These are phyloP conservation scores for Volutella citrinella DNA, from an alignment of 2,329 filamentous ascomycete species.

Conservation along the genomic window DNA sequence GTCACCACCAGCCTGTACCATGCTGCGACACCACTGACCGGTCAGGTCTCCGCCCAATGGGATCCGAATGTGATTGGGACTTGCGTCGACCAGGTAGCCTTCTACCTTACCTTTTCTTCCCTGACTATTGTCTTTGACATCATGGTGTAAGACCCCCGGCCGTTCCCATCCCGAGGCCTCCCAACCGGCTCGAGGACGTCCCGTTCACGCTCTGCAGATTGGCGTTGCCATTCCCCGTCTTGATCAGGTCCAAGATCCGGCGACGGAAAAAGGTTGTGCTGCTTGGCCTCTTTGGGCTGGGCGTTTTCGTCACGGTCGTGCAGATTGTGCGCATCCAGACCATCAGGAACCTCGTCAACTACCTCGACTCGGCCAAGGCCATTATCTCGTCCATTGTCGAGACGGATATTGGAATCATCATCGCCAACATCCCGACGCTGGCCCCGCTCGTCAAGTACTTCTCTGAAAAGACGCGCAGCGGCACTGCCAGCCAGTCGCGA, in stretches of 20 bases:
- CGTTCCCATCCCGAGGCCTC: too few relatives aligned
- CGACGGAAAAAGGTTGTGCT: slow-evolving; percentile 37
- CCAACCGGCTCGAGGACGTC: too few relatives aligned
- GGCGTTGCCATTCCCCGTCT: too few relatives aligned
- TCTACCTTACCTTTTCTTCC: slow-evolving; percentile 39
- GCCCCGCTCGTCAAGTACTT: slow-evolving; percentile 35
- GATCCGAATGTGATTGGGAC: slow-evolving; percentile 31
- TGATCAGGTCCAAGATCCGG: too few relatives aligned
- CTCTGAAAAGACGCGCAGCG: slow-evolving; percentile 20
- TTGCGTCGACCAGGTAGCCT: slow-evolving; percentile 36
- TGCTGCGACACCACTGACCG: too few relatives aligned
- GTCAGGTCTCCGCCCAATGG: slow-evolving; percentile 38
- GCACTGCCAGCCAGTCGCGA: too few relatives aligned
- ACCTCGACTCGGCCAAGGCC: slow-evolving; percentile 38
- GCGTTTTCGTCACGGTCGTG: slow-evolving; percentile 46
- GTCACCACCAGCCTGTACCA: too few relatives aligned
- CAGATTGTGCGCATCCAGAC: slow-evolving; percentile 47
- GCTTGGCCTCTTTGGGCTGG: slow-evolving; percentile 40
- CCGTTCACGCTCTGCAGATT: too few relatives aligned
- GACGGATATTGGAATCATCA: slow-evolving; percentile 39
- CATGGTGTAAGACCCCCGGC: too few relatives aligned
- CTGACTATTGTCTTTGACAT: slow-evolving; percentile 38
- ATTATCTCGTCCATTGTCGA: slow-evolving; percentile 43
- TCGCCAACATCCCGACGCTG: slow-evolving; percentile 38
- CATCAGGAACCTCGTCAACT: slow-evolving; percentile 38